Evolutionary conservation across 768 basidiomycete genomes (phyloP).

Genomic region (Suillus fuscotomentosus): DNA sequence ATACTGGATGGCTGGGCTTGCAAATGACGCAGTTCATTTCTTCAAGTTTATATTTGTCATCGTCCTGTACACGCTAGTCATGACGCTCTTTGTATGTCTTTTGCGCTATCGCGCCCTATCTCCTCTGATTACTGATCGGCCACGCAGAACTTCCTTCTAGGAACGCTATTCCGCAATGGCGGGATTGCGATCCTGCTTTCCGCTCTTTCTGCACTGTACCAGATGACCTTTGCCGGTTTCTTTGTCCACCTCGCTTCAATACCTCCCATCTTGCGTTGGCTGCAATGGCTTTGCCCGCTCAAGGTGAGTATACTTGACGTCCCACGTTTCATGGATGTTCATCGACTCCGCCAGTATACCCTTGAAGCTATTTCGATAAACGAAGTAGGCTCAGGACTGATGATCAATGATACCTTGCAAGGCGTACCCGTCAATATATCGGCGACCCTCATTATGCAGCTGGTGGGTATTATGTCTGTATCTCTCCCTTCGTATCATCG

Average conservation of each 20-base stretch:
- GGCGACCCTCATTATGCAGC: constrained; percentile 82
- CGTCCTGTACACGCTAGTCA: constrained; percentile 77
- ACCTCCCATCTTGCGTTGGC: constrained; percentile 89
- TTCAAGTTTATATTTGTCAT: constrained; percentile 96
- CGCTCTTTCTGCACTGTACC: constrained; percentile 70
- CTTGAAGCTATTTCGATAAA: constrained; percentile 90
- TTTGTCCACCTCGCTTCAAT: constrained; percentile 86
- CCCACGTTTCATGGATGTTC: neutral
- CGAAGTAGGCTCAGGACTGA: constrained; percentile 85
- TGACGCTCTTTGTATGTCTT: constrained; percentile 78
- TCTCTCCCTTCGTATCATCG: neutral
- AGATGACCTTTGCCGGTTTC: constrained; percentile 90
- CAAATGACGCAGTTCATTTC: constrained; percentile 73
- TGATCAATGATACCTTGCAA: constrained; percentile 74
- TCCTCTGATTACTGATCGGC: neutral
- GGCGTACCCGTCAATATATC: constrained; percentile 84
- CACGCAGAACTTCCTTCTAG: constrained; percentile 86
- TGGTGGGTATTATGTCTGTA: constrained; percentile 45
- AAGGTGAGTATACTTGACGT: constrained; percentile 37
- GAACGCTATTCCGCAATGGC: constrained; percentile 77
- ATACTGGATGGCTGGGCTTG: constrained; percentile 96
- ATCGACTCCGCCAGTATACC: constrained; percentile 38
- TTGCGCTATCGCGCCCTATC: neutral
- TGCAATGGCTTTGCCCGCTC: constrained; percentile 86
- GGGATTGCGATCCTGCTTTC: constrained; percentile 91